Percentiles rank a stretch among this genome's conserved stretches.
Evolutionary conservation across 2,329 filamentous ascomycete species (phyloP).

Genomic region (Pyrenochaeta sp.): DNA sequence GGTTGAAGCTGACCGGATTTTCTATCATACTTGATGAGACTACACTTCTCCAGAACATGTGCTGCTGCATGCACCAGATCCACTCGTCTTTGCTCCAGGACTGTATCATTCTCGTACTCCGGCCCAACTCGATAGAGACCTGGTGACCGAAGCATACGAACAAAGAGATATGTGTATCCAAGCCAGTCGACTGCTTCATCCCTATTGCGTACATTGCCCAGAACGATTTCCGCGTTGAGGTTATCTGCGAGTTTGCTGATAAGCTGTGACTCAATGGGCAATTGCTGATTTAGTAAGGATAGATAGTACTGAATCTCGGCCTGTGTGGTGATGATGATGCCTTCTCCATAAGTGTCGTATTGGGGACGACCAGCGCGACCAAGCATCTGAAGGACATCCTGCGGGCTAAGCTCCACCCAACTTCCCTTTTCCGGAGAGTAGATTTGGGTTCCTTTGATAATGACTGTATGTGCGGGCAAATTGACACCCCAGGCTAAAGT

Average conservation of each 20-base stretch:
- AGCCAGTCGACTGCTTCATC: conserved; percentile 99
- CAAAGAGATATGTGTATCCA: conserved; percentile 96
- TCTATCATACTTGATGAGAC: conserved; percentile 93
- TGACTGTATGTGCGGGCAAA: conserved; percentile 94
- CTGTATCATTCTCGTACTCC: conserved; percentile 92
- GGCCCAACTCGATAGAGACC: conserved; percentile 94
- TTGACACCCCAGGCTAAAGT: conserved; percentile 99
- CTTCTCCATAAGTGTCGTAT: conserved; percentile 96
- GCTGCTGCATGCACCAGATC: conserved; percentile 96
- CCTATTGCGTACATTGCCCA: conserved; percentile 88
- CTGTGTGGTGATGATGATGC: conserved; percentile 98
- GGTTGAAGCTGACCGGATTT: conserved; percentile 87
- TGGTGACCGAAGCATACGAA: conserved; percentile 95
- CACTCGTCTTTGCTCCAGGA: conserved; percentile 95
- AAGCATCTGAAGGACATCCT: conserved; percentile 98
- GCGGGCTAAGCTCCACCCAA: conserved; percentile 96
- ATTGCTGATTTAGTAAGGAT: conserved; percentile 93
- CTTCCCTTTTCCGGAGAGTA: conserved; percentile 99
- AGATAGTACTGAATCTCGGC: conserved; percentile 96
- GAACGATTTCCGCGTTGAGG: conserved; percentile 92
- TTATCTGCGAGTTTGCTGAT: conserved; percentile 94
- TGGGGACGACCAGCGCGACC: conserved; percentile 96
- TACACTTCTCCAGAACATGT: conserved; percentile 83
- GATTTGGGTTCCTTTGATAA: conserved; percentile 98
- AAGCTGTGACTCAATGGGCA: conserved; percentile 97